Evolutionary conservation across 1,139 yeast species (phyloP).

Genomic region (Dujonia santamariae): DNA sequence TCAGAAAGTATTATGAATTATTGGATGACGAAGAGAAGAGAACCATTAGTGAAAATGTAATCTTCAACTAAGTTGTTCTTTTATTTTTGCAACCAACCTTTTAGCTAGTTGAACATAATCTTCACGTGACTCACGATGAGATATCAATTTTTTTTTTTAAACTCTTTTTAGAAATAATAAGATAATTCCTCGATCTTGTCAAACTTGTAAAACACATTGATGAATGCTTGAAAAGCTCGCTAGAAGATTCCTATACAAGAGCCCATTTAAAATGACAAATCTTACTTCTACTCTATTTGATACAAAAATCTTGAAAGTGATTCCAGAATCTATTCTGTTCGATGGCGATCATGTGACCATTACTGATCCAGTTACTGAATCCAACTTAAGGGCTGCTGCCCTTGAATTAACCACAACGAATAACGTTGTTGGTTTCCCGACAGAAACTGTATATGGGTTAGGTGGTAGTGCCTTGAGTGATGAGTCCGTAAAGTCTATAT

Average conservation of each 20-base stretch:
- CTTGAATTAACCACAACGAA: constrained; percentile 45
- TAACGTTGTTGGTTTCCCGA: constrained; percentile 85
- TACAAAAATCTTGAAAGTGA: constrained; percentile 34
- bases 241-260: too few species aligned
- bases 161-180: neutral
- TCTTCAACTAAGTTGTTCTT: constrained; percentile 16
- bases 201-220: neutral
- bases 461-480: constrained; percentile 85
- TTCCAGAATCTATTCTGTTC: constrained; percentile 26
- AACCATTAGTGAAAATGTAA: constrained; percentile 45
- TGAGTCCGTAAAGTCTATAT: constrained; percentile 71
- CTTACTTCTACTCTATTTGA: constrained; percentile 10
- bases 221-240: neutral
- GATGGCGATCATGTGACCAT: constrained; percentile 24
- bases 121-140: neutral
- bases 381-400: constrained; percentile 58
- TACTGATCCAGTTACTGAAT: constrained; percentile 48
- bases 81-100: neutral
- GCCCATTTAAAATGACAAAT: too few species aligned
- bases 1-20: constrained; percentile 50
- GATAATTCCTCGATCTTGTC: neutral
- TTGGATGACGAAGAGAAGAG: constrained; percentile 59
- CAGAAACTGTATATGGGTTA: constrained; percentile 94
- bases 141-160: neutral
- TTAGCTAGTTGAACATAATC: neutral